Conservation (phyloP, 148 eudicot species). For the Diospyros lotus region DNA sequence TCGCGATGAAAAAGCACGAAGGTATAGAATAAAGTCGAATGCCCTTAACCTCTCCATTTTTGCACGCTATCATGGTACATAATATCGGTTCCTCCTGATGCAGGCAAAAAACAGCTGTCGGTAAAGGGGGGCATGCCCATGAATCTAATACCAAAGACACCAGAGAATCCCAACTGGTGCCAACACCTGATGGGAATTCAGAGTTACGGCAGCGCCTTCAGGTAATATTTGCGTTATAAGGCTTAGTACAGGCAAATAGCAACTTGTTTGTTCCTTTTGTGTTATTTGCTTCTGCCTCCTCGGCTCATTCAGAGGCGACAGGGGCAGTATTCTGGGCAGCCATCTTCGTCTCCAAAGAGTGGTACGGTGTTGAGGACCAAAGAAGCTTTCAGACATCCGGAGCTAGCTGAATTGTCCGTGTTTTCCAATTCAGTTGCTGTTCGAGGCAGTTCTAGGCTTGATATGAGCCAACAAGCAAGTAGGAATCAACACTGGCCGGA, state of each 20-base stretch:
- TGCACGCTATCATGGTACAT: neutral
- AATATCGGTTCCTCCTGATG: constrained; percentile 7
- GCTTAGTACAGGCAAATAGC: neutral
- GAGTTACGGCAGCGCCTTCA: constrained; percentile 23
- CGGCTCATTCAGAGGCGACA: constrained; percentile 19
- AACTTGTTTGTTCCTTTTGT: neutral
- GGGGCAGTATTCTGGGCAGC: constrained; percentile 25
- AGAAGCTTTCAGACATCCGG: too few species aligned
- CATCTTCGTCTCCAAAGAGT: too few species aligned
- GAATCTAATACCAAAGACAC: constrained; percentile 45
- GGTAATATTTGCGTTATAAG: constrained; percentile 26
- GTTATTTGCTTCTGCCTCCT: neutral
- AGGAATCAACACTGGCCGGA: constrained; percentile 17
- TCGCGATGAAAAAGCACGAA: constrained; percentile 60
- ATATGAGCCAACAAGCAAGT: constrained; percentile 41
- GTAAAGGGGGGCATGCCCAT: constrained; percentile 53
- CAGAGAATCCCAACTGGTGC: constrained; percentile 36
- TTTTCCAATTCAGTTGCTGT: constrained; percentile 34
- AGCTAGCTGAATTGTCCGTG: too few species aligned
- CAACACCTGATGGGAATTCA: constrained; percentile 27
- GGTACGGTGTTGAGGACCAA: too few species aligned
- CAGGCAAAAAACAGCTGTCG: constrained; percentile 46
- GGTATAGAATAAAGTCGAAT: constrained; percentile 23
- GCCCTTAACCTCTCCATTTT: neutral
- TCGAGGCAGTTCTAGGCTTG: constrained; percentile 32